Conservation (phyloP, 352 stramenopile species). For the Phytophthora tubulina region DNA sequence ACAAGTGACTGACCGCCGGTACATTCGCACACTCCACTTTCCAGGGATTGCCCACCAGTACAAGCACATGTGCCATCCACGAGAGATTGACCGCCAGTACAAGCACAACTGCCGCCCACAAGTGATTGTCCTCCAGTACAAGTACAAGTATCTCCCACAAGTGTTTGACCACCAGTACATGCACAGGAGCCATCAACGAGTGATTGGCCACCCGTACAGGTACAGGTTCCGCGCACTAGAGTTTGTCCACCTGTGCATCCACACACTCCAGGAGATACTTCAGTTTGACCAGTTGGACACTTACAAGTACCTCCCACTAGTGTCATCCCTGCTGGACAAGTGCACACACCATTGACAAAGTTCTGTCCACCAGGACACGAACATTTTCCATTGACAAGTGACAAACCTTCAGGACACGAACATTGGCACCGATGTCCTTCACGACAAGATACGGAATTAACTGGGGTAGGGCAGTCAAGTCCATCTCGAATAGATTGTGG, state of each 20-base stretch:
- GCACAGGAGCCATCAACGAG: background rate
- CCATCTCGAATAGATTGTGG: background rate
- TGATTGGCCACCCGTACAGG: background rate
- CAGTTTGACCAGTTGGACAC: background rate
- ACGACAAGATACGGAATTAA: background rate
- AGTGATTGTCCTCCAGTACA: background rate
- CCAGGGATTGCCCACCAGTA: background rate
- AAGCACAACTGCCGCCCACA: background rate
- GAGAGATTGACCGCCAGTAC: background rate
- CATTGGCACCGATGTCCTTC: background rate
- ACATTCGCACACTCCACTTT: background rate
- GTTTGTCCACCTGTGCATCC: background rate
- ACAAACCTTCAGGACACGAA: background rate
- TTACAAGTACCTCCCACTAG: background rate
- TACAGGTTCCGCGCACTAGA: background rate
- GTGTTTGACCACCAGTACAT: too few relatives aligned
- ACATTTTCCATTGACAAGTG: background rate
- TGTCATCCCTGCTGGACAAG: background rate
- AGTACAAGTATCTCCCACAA: background rate
- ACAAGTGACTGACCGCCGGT: background rate
- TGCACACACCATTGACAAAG: background rate
- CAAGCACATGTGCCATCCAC: background rate
- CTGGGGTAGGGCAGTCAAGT: conserved; percentile 18
- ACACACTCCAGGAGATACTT: conserved; percentile 1
- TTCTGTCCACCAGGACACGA: background rate